These are phyloP conservation scores for Claviceps sp. DNA, from an alignment of 2,329 filamentous ascomycete genomes.

Conservation along the genomic window DNA sequence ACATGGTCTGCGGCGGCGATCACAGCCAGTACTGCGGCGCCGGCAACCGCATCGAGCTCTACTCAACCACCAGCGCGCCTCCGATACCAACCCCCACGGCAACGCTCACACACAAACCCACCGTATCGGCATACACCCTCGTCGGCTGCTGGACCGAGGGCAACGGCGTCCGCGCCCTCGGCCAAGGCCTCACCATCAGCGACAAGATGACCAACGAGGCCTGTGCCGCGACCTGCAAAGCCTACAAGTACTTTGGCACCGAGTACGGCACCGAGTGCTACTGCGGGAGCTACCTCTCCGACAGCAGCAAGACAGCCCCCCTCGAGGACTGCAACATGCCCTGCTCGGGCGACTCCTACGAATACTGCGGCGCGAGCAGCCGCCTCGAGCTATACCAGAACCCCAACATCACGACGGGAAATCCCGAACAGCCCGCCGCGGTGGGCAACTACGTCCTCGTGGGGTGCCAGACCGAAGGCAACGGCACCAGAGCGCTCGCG, in stretches of 20 bases:
- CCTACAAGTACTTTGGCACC: conserved; percentile 27
- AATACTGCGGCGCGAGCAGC: conserved; percentile 19
- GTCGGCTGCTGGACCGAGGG: conserved; percentile 29
- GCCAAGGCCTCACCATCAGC: conserved; percentile 12
- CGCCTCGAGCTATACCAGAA: conserved; percentile 22
- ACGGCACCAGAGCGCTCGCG: conserved; percentile 19
- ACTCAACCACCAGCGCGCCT: conserved; percentile 25
- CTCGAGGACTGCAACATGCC: conserved; percentile 21
- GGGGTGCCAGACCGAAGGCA: conserved; percentile 25
- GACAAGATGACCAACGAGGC: conserved; percentile 20
- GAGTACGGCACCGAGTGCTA: conserved; percentile 27
- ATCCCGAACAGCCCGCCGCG: conserved; percentile 18
- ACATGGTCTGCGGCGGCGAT: conserved; percentile 28
- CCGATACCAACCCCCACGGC: conserved; percentile 16
- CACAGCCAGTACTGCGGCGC: conserved; percentile 28
- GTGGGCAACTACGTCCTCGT: conserved; percentile 19
- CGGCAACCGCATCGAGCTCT: conserved; percentile 29
- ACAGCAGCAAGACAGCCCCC: conserved; percentile 14
- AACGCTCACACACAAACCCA: conserved; percentile 11
- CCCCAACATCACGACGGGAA: conserved; percentile 12
- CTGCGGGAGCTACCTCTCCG: conserved; percentile 20
- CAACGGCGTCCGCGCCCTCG: conserved; percentile 20
- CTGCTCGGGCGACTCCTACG: conserved; percentile 18
- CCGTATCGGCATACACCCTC: conserved; percentile 16
- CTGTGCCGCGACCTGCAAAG: conserved; percentile 21